A percentile compares a stretch with the other conserved stretches of the same genome.
phyloP scores from a whole-genome alignment of 2,329 filamentous ascomycete genomes.

The Apiospora sp. region DNA sequence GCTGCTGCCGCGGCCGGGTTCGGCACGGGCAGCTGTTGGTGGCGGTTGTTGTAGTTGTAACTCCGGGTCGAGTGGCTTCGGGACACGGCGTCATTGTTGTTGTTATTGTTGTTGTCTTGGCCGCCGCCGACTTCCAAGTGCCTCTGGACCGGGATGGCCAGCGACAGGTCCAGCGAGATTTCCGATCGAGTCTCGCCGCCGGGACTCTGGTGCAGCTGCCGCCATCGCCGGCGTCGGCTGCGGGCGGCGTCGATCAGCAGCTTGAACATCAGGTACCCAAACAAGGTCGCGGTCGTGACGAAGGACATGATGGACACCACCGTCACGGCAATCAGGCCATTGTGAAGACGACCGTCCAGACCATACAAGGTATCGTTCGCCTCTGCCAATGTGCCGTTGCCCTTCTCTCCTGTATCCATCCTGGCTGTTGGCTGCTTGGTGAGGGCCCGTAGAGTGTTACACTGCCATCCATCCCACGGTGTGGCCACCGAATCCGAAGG shows the following conservation, averaged over 20 bases:
- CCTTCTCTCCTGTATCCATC: background rate
- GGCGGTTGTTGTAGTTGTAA: background rate
- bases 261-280: slow-evolving; percentile 29
- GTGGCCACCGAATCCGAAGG: background rate
- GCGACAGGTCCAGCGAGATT: background rate
- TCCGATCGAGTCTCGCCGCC: background rate
- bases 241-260: background rate
- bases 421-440: background rate
- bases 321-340: slow-evolving; percentile 28
- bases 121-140: background rate
- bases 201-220: background rate
- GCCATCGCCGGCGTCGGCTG: background rate
- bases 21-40: background rate
- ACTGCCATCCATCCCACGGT: background rate
- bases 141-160: background rate
- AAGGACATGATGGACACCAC: slow-evolving; percentile 28
- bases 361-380: slow-evolving; percentile 15
- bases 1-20: no score
- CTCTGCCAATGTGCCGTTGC: background rate
- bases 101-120: background rate
- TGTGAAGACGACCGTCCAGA: slow-evolving; percentile 25
- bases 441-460: background rate
- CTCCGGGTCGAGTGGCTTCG: background rate
- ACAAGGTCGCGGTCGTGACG: slow-evolving; percentile 27
- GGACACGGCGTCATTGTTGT: background rate